Base-by-base conservation (phyloP, 441 rosid genomes). In the Bocquillonia castaneifolia region DNA sequence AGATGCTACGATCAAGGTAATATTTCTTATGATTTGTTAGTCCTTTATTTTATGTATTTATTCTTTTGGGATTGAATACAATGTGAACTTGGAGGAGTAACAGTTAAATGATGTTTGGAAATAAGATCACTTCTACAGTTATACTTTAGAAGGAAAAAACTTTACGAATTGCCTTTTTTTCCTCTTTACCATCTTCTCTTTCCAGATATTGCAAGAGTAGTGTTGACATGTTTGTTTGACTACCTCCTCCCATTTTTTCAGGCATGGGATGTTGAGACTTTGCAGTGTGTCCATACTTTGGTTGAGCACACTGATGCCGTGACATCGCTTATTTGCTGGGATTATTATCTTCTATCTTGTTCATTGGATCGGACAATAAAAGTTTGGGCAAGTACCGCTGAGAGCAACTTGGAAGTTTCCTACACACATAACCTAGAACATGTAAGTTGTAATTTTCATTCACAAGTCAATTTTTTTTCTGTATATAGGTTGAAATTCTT, bases 281-380 rank as follows among this genome's bases (percentile, higher is more conserved):
- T 91, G 71, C 90, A 85, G 70, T 93, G 97, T 74, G 59, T 89
- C 67, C 90, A 84, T 76, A 81, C 85, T 2, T 81, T 89, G 32
- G 79, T 78, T 0, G 97, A 79, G 55, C 98, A 93, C 70, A 80
- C 79, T 26, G 72, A 83, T 28, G 95, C 87, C n/a, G 95, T 93
- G 59, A 89, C 79, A 89, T 93, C 97, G 44, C 88, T 93, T 56
- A 80, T 89, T 64, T 89, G 94, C 85, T 93, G 90, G 91, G 86
- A 91, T 66, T 84, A 88, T 64, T 91, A 86, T 80, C 88, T 93
- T 48, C 55, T 93, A 64, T 93, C 97, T 17, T 93, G 97, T 66
- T 93, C 98, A 18, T 76, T 91, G 80, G 98, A 93, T 78, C 73
- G 81, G 75, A 88, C 93, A 36, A 75, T 91, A 72, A 91, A 89